A percentile compares a stretch with the other conserved stretches of the same genome.
Conservation (phyloP, 176 grass and related monocot genomes). For the Eleusine coracana region DNA sequence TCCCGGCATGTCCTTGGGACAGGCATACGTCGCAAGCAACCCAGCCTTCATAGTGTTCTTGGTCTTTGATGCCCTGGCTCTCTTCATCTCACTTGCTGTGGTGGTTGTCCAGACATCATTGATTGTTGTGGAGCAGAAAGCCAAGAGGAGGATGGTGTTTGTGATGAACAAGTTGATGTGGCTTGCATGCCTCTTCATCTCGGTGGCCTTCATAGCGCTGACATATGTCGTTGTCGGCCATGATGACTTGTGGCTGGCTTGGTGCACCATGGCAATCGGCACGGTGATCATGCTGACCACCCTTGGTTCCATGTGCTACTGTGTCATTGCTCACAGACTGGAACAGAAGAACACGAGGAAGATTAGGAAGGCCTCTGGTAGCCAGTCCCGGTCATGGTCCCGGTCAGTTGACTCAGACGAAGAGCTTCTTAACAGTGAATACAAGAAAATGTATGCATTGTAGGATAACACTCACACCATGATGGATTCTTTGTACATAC, state of each 20-base stretch:
- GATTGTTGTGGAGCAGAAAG: slow-evolving; percentile 89
- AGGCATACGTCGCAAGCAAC: slow-evolving; percentile 69
- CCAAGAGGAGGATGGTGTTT: slow-evolving; percentile 89
- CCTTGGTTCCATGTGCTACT: slow-evolving; percentile 86
- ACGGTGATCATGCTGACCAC: slow-evolving; percentile 83
- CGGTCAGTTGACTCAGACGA: slow-evolving; percentile 61
- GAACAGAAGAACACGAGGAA: slow-evolving; percentile 77
- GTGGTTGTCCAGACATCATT: slow-evolving; percentile 88
- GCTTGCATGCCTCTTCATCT: slow-evolving; percentile 89
- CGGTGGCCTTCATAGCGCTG: slow-evolving; percentile 72
- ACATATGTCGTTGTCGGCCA: slow-evolving; percentile 79
- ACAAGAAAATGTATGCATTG: slow-evolving; percentile 90
- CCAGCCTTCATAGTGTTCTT: slow-evolving; percentile 80
- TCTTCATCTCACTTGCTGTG: slow-evolving; percentile 88
- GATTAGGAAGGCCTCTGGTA: slow-evolving; percentile 60
- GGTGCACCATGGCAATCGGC: slow-evolving; percentile 89
- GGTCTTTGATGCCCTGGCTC: slow-evolving; percentile 80
- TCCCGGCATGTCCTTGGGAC: slow-evolving; percentile 48
- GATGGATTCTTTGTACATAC: slow-evolving; percentile 33
- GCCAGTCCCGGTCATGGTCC: slow-evolving; percentile 69
- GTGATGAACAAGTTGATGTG: slow-evolving; percentile 99
- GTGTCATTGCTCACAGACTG: slow-evolving; percentile 68
- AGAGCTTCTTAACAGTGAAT: slow-evolving; percentile 78
- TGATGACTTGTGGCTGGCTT: slow-evolving; percentile 78
- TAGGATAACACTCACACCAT: slow-evolving; percentile 36